Evolutionary conservation across 176 grass and related monocot genomes (phyloP).

Genomic region (Rhynchospora pubera): DNA sequence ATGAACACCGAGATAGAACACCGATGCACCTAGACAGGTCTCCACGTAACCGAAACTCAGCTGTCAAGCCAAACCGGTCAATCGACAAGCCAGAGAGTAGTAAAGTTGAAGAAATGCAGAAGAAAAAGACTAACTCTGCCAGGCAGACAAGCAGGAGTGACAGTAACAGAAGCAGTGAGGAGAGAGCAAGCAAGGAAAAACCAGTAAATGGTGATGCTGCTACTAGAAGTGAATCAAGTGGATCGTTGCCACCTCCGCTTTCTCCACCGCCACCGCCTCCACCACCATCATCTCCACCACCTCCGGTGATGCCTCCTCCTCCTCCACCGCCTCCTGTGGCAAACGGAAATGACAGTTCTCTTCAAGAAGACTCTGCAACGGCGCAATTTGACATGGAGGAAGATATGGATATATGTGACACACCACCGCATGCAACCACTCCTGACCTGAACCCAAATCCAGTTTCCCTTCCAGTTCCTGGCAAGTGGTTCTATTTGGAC

Average conservation of each 20-base stretch:
- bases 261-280: constrained; percentile 39
- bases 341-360: constrained; percentile 21
- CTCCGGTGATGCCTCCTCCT: constrained; percentile 48
- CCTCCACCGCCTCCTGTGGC: constrained; percentile 40
- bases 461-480: constrained; percentile 31
- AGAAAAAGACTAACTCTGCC: constrained; percentile 42
- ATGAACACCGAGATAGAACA: constrained; percentile 30
- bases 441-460: constrained; percentile 20
- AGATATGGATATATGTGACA: constrained; percentile 99
- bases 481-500: constrained; percentile 92
- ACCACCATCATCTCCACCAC: constrained; percentile 48
- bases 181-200: constrained; percentile 68
- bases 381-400: constrained; percentile 82
- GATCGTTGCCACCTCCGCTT: constrained; percentile 34
- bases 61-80: constrained; percentile 42
- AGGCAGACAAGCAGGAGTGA: constrained; percentile 67
- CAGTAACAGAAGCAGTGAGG: constrained; percentile 46
- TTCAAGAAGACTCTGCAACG: constrained; percentile 3
- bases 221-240: constrained; percentile 35
- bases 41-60: constrained; percentile 21
- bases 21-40: constrained; percentile 22
- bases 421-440: constrained; percentile 61
- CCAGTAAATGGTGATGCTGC: not conserved
- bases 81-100: constrained; percentile 41
- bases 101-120: constrained; percentile 43